phyloP scores from a whole-genome alignment of 345 rosid genomes.

The Arabidopsis suecica region DNA sequence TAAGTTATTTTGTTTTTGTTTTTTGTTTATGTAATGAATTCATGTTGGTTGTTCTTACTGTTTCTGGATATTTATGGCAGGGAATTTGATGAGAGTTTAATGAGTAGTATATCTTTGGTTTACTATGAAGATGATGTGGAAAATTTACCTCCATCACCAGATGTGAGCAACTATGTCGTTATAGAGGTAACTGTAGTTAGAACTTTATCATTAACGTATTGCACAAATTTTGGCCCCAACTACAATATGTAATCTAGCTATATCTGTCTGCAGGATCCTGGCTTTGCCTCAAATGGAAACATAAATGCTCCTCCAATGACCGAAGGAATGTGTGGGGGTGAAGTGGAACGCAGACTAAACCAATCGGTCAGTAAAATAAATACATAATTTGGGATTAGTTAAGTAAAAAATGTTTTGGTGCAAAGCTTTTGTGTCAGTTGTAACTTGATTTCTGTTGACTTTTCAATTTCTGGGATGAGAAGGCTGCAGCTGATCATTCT shows the following conservation, averaged over 20 bases:
- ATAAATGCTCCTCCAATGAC: slow-evolving; percentile 51
- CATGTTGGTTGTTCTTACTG: slow-evolving; percentile 30
- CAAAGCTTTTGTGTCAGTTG: slow-evolving; percentile 13
- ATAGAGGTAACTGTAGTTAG: slow-evolving; percentile 68
- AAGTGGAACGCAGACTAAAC: slow-evolving; percentile 70
- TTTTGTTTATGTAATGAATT: slow-evolving; percentile 37
- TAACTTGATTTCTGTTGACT: slow-evolving; percentile 23
- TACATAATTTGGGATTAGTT: not conserved
- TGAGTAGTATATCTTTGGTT: slow-evolving; percentile 75
- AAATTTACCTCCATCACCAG: slow-evolving; percentile 83
- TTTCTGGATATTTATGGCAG: slow-evolving; percentile 47
- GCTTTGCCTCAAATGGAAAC: slow-evolving; percentile 73
- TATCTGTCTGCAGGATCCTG: slow-evolving; percentile 66
- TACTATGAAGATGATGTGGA: slow-evolving; percentile 84
- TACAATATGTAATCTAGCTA: slow-evolving; percentile 31
- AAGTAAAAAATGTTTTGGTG: slow-evolving; percentile 15
- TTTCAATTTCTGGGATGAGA: slow-evolving; percentile 52
- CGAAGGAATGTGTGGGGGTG: slow-evolving; percentile 87
- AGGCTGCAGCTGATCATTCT: slow-evolving; percentile 54
- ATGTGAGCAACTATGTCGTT: slow-evolving; percentile 91
- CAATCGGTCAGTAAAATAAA: slow-evolving; percentile 59
- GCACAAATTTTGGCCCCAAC: slow-evolving; percentile 14
- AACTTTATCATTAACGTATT: slow-evolving; percentile 20
- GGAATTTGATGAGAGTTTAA: slow-evolving; percentile 93
- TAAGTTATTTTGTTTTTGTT: slow-evolving; percentile 50